Evolutionary conservation across 1,284 basidiomycete genomes (phyloP).

Genomic region (Cystobasidiaceae sp.): DNA sequence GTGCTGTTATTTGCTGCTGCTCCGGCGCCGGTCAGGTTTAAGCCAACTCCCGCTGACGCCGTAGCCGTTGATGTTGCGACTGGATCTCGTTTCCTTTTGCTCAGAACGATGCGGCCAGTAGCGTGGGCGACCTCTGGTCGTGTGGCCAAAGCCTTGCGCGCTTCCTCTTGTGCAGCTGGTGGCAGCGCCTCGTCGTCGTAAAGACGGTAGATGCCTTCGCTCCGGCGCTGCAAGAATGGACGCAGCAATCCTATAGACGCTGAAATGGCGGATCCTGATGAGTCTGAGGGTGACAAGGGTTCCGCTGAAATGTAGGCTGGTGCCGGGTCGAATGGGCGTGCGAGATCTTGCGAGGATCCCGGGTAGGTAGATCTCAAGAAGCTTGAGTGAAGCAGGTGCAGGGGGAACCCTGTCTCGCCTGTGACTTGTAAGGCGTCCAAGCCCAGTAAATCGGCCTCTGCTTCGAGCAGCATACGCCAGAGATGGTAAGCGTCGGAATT

Average conservation of each 20-base stretch:
- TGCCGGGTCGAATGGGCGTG: conserved; percentile 4
- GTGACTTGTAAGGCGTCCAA: not conserved
- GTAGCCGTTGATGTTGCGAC: not conserved
- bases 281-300: conserved; percentile 69
- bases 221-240: conserved; percentile 55
- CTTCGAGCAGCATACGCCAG: conserved; percentile 2
- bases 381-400: conserved; percentile 3
- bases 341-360: not conserved
- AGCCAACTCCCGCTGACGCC: not conserved
- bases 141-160: not conserved
- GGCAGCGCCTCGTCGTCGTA: conserved; percentile 34
- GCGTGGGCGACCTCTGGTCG: conserved; percentile 11
- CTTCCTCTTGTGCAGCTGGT: not conserved
- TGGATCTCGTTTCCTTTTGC: conserved; percentile 22
- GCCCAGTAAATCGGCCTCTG: conserved; percentile 2
- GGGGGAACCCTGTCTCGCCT: conserved; percentile 5
- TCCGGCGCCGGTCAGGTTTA: not conserved
- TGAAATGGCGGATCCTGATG: conserved; percentile 61
- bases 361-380: not conserved
- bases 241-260: conserved; percentile 79
- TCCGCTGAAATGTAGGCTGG: conserved; percentile 52
- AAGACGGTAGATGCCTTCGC: conserved; percentile 28
- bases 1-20: no score
- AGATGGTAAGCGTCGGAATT: not conserved
- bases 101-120: conserved; percentile 12